Base-by-base conservation (phyloP, 164 flowering plant species). In the Umbellularia californica region DNA sequence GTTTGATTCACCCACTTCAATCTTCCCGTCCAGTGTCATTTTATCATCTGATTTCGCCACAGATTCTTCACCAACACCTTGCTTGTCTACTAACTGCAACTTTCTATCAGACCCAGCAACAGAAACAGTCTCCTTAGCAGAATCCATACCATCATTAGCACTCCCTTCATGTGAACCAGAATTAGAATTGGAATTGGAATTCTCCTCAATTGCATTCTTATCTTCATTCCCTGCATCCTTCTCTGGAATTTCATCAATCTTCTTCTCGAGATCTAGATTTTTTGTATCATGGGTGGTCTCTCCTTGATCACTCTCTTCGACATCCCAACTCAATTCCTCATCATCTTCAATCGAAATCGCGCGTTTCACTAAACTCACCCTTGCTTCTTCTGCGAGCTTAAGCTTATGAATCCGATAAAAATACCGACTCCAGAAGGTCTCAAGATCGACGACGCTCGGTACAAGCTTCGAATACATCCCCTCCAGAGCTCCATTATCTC, bases 241-340 rank as follows among this genome's bases (percentile, higher is more conserved):
- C 17, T 28, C 47, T 15, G 69, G 20, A 67, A 6, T 41, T 19
- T 6, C 50, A 67, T 25, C 20, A 19, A 17, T 17, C 51, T 68
- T 68, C 68, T 69, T 68, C 70, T 23, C 70, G 58, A 22, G 52
- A 17, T 65, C 77, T 27, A 5, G 23, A 19, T 62, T 66, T 58
- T 41, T 52, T 15, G 35, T 9, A 5, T n/a, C 50, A 24, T 19
- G n/a, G 14, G 23, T 28, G 17, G 10, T 65, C 11, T 64, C 68
- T 19, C 17, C 25, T 74, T 68, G 55, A 20, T 84, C 87, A 12
- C 33, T 19, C 28, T 25, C 97, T 24, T 92, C 95, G 58, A 90
- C 85, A 79, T 92, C 97, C 97, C 97, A 92, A 74, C 91, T 88
- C 83, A 92, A 84, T n/a, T 90, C 93, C 76, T 94, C 97, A 27